Evolutionary conservation across 495 filamentous ascomycete species (phyloP), one percentile per base, ranked within the genome.

Genomic region (Trichocladium uniseriatum): DNA sequence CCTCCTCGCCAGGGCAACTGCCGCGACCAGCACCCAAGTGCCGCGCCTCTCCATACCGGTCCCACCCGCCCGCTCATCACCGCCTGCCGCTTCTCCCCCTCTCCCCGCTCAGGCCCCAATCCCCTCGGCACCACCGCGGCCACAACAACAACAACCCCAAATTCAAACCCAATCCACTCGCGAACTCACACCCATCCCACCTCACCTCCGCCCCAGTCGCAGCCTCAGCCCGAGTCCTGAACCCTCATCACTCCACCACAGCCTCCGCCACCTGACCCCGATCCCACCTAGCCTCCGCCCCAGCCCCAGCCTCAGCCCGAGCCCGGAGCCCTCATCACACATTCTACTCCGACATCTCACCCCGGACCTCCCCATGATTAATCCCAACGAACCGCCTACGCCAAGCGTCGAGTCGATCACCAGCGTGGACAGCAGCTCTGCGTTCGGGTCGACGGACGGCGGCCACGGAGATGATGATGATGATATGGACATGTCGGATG

Each of bases 401-500:
- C 54, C 54, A 0, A 50, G 45, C 46, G 38, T 54, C 5, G 51
- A 49, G 16, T 57, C 54, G 9, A 49, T 43, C 27, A 32, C 52
- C 11, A 70, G 57, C 45, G 49, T 51, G n/a, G 50, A 45, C 22
- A 44, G 44, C 11, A 48, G 6, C 3, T 15, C 54, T 14, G 48
- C 16, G 13, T 53, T 57, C 9, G 45, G n/a, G n/a, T n/a, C n/a
- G n/a, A n/a, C n/a, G n/a, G n/a, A n/a, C n/a, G n/a, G n/a, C n/a
- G 40, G 40, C 0, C 24, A 5, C 15, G 47, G 13, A 0, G 27
- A 10, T 5, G 27, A 7, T 10, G 47, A 31, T 32, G 52, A 39
- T 49, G 70, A 74, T 31, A 56, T 74, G 13, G 71, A 74, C 42
- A 72, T 69, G 66, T 67, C 65, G 19, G 70, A 75, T 47, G 58